Base-by-base conservation (phyloP, 345 rosid genomes). In the Corymbia maculata region DNA sequence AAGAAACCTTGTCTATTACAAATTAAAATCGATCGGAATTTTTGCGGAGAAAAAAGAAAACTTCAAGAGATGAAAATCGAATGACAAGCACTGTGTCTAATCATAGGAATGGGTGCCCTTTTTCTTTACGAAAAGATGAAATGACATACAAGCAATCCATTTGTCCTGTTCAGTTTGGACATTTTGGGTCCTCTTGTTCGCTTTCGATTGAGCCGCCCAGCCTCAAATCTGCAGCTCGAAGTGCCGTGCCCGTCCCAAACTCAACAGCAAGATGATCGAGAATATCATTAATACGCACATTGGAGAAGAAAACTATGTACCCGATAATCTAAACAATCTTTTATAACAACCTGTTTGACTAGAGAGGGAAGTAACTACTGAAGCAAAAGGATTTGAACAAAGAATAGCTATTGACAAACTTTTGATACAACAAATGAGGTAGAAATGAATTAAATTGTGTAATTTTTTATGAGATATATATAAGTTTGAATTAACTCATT, bases 281-380 rank as follows among this genome's bases (percentile, higher is more conserved):
- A 70, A 70, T 32, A 10, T 8, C 9, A 2, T 16, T 11, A 36
- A 17, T 19, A 17, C 9, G 82, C 7, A 70, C 47, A 19, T 36
- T 36, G 22, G 82, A 17, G 82, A 16, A 36, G 47, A 36, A 70
- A 70, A 70, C 22, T 4, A 15, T 11, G 3, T 7, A 30, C 44
- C 44, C 22, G 22, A 32, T 10, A 2, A 19, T 9, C 26, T 17
- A 70, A 8, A 70, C 3, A 36, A 68, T 15, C 28, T 55, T 55
- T 26, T 55, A 28, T 21, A 55, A 55, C 0, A 12, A 55, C 6
- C 2, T 0, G 12, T 55, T 8, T 8, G 2, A 22, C 0, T 1
- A 55, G 13, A 5, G 5, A 0, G 61, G 1, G 22, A 55, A 55
- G 28, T 55, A 2, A 21, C 22, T 28, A 55, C 22, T 28, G 0